These are phyloP conservation scores for Tetrahymena borealis DNA, from an alignment of 73 alveolate genomes.

Conservation along the genomic window DNA sequence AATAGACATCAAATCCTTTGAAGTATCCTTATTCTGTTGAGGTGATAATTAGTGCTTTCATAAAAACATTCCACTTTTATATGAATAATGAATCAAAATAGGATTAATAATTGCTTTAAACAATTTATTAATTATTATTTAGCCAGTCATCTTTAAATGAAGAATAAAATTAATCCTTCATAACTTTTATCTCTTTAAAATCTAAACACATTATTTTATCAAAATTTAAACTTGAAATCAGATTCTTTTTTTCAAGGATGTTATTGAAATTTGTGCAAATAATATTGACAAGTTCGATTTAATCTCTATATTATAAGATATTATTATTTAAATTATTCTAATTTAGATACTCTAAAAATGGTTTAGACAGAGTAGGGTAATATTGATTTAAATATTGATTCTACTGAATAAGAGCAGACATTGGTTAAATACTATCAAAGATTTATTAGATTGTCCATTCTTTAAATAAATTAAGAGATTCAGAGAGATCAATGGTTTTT, in stretches of 20 bases:
- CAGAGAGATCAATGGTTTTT: background rate
- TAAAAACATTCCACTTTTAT: background rate
- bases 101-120: background rate
- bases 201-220: background rate
- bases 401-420: background rate
- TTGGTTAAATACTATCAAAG: background rate
- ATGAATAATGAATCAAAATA: background rate
- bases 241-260: background rate
- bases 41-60: background rate
- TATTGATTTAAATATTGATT: background rate
- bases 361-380: background rate
- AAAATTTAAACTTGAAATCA: background rate
- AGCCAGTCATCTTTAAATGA: too few species aligned
- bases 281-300: background rate
- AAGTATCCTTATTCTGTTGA: background rate
- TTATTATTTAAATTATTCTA: background rate
- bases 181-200: background rate
- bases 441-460: background rate
- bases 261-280: background rate
- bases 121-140: too few species aligned
- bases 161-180: background rate
- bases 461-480: background rate
- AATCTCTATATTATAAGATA: background rate
- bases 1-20: background rate
- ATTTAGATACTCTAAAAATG: background rate